Evolutionary conservation across 1,284 basidiomycete species (phyloP).

Genomic region (Mrakiaceae sp.): DNA sequence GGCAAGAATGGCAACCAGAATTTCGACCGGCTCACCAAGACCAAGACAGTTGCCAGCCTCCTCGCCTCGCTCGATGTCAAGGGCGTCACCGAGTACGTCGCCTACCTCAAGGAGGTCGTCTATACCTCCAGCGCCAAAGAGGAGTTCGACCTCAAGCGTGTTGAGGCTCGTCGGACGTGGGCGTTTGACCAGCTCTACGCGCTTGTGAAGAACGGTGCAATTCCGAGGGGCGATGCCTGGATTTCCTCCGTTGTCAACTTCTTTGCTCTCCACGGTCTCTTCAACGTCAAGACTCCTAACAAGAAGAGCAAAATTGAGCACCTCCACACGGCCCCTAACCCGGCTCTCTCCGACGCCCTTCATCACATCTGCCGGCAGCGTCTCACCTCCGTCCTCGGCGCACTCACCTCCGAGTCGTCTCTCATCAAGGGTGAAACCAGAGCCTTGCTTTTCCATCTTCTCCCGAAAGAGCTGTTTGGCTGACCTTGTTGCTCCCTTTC

Average conservation of each 20-base stretch:
- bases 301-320: constrained; percentile 51
- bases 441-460: background rate
- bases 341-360: constrained; percentile 59
- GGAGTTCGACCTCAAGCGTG: constrained; percentile 23
- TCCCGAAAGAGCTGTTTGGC: background rate
- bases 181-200: constrained; percentile 73
- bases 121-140: background rate
- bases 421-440: constrained; percentile 41
- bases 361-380: constrained; percentile 55
- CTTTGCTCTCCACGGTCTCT: constrained; percentile 72
- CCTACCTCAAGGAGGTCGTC: constrained; percentile 48
- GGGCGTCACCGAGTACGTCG: constrained; percentile 68
- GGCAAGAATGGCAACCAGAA: constrained; percentile 75
- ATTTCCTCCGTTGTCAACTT: constrained; percentile 65
- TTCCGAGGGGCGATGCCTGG: constrained; percentile 73
- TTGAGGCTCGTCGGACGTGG: constrained; percentile 50
- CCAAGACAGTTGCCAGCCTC: constrained; percentile 83
- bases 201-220: constrained; percentile 63
- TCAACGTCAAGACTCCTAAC: constrained; percentile 56
- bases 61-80: constrained; percentile 60
- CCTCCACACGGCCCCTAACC: constrained; percentile 53
- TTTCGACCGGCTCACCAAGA: constrained; percentile 85
- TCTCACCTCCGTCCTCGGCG: constrained; percentile 62
- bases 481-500: background rate
- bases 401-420: constrained; percentile 52